Evolutionary conservation across 169 alveolate genomes (phyloP), one percentile per base, ranked within the genome.

Genomic region (Eimeria sp.): DNA sequence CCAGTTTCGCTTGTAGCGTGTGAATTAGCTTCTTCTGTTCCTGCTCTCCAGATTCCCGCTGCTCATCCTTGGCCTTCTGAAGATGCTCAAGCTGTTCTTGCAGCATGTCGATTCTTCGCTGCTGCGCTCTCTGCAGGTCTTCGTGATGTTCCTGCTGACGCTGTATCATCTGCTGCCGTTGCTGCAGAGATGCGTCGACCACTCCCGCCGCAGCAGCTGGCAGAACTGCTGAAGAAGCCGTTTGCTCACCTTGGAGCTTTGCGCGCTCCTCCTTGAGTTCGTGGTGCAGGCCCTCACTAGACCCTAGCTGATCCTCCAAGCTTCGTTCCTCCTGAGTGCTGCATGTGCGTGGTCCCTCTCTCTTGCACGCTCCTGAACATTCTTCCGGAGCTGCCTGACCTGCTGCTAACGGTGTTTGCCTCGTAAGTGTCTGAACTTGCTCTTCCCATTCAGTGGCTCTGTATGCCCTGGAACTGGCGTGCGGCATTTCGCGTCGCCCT

Each of bases 101-200:
- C 58, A 87, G 83, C 78, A 87, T 60, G 82, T 87, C 93, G 83
- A 87, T 87, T 18, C 93, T 49, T 20, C 82, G 78, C 68, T 87
- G 93, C 60, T 87, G 93, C n/a, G 83, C 93, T 27, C 93, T 60
- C 93, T 87, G 93, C 14, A 87, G 82, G 16, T 87, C 93, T 64
- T 87, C 93, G 54, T 87, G 93, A 40, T 87, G 93, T 43, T 60
- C 93, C 93, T 64, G 93, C 93, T 87, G 93, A 33, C 93, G 93
- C 46, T 87, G 93, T 62, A 87, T 87, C 93, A 87, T 87, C 52
- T 62, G 93, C 82, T 87, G 93, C 11, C 64, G 93, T 66, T 87
- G 93, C 82, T 87, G 93, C 23, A 87, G 93, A 62, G 93, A 87
- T 18, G 93, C 93, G 46, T 87, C 93, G 10, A 87, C 93, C 46